phyloP scores from a whole-genome alignment of 2,329 filamentous ascomycete genomes.

The Fusarium nurragi region DNA sequence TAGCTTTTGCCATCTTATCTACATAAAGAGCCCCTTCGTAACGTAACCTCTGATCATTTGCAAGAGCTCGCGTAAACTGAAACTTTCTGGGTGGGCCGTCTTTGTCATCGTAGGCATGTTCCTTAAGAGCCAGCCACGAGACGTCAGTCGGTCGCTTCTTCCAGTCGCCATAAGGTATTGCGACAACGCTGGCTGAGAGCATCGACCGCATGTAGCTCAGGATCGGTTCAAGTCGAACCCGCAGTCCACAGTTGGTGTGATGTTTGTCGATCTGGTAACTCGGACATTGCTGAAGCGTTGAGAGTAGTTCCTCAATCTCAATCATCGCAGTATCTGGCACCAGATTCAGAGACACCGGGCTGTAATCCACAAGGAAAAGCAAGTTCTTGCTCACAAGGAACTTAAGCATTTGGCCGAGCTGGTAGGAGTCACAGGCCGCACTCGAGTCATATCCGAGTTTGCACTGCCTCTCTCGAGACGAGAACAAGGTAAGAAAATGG shows the following conservation, averaged over 20 bases:
- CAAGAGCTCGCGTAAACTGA: slow-evolving; percentile 61
- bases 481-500: slow-evolving; percentile 74
- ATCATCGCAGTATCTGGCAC: slow-evolving; percentile 62
- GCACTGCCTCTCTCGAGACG: slow-evolving; percentile 73
- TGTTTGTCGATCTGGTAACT: slow-evolving; percentile 79
- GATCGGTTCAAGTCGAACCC: slow-evolving; percentile 71
- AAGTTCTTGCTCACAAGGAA: slow-evolving; percentile 73
- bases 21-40: slow-evolving; percentile 60
- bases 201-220: slow-evolving; percentile 71
- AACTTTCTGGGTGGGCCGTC: slow-evolving; percentile 49
- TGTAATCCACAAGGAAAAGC: slow-evolving; percentile 67
- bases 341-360: slow-evolving; percentile 56
- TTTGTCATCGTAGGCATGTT: slow-evolving; percentile 18
- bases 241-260: slow-evolving; percentile 77
- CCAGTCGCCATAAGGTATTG: slow-evolving; percentile 59
- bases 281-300: slow-evolving; percentile 71
- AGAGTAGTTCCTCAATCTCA: slow-evolving; percentile 70
- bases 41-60: slow-evolving; percentile 60
- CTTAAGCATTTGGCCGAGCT: slow-evolving; percentile 79
- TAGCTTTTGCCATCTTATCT: slow-evolving; percentile 59
- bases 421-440: slow-evolving; percentile 77
- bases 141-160: slow-evolving; percentile 51
- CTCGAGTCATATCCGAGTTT: slow-evolving; percentile 79
- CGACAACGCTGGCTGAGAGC: slow-evolving; percentile 58
- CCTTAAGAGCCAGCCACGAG: slow-evolving; percentile 52